These are phyloP conservation scores for Heteromeles arbutifolia DNA, from an alignment of 306 rosid genomes.

Conservation along the genomic window DNA sequence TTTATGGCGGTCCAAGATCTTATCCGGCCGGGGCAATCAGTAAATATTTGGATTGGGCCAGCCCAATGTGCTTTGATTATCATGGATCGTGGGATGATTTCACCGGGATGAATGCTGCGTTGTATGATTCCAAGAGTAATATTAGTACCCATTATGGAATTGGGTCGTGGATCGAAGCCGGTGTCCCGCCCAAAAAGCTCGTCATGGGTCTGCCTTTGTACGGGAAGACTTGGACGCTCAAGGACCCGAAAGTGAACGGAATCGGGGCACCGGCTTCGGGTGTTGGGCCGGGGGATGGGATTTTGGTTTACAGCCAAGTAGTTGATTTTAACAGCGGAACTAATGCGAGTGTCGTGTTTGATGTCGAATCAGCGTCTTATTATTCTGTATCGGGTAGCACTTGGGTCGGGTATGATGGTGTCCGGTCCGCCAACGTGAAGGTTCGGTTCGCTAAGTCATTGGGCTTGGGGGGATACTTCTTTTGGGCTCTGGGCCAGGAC, in stretches of 20 bases:
- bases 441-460: constrained; percentile 35
- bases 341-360: constrained; percentile 37
- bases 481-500: constrained; percentile 77
- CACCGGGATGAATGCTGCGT: constrained; percentile 47
- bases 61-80: constrained; percentile 75
- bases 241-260: constrained; percentile 31
- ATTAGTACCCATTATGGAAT: constrained; percentile 48
- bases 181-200: constrained; percentile 41
- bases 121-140: constrained; percentile 38
- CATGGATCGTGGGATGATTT: constrained; percentile 57
- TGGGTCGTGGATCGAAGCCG: constrained; percentile 57
- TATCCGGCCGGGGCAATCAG: constrained; percentile 45
- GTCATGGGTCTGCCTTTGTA: constrained; percentile 71
- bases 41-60: constrained; percentile 52
- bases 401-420: constrained; percentile 82
- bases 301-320: constrained; percentile 37
- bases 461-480: constrained; percentile 71
- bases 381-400: constrained; percentile 49
- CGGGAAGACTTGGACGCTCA: constrained; percentile 59
- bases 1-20: constrained; percentile 27
- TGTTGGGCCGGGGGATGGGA: constrained; percentile 41
- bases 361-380: constrained; percentile 36
- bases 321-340: constrained; percentile 31
- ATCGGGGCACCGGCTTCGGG: constrained; percentile 47
- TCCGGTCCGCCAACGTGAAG: constrained; percentile 31